Base-by-base conservation (phyloP, 345 rosid species). In the Sapria himalayana region DNA sequence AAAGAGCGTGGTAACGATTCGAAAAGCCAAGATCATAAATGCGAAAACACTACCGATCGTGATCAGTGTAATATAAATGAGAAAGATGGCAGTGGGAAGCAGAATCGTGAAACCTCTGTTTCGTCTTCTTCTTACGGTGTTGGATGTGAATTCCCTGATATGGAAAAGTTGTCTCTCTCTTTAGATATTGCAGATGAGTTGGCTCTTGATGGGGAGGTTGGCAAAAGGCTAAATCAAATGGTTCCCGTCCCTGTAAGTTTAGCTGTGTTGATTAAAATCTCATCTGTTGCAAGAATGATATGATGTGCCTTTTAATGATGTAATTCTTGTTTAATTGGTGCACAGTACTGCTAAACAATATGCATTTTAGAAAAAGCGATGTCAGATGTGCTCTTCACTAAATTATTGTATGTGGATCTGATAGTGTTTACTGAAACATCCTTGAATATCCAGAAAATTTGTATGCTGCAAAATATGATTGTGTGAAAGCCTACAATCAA, bases 191-290 rank as follows among this genome's bases (percentile, higher is more conserved):
- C 59, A 43, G 78, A 74, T 52, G 94, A 74, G 42, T 70, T 53
- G 27, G 39, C 69, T 7, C 61, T 70, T 58, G 81, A 77, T 65
- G 64, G 69, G 39, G 94, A 70, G 52, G 59, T 74, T 47, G 85
- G 76, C 49, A 77, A 68, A 56, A 70, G 91, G 46, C 43, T 81
- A 48, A 64, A 68, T 57, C 67, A 72, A 25, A 72, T 81, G 85
- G 62, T 68, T 49, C 79, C 85, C 45, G 41, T 77, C 58, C 72
- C 77, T 44, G 85, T 81, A 61, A 70, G 85, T 64, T 37, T 46
- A 12, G 31, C 35, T 27, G 29, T 29, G 39, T 34, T 55, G 22
- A 19, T 32, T 11, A n/a, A n/a, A n/a, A n/a, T n/a, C n/a, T n/a
- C n/a, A n/a, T n/a, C n/a, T n/a, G n/a, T n/a, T n/a, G 29, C 15